Evolutionary conservation across 2,329 filamentous ascomycete species (phyloP).

Genomic region (Pseudogymnoascus sp.): DNA sequence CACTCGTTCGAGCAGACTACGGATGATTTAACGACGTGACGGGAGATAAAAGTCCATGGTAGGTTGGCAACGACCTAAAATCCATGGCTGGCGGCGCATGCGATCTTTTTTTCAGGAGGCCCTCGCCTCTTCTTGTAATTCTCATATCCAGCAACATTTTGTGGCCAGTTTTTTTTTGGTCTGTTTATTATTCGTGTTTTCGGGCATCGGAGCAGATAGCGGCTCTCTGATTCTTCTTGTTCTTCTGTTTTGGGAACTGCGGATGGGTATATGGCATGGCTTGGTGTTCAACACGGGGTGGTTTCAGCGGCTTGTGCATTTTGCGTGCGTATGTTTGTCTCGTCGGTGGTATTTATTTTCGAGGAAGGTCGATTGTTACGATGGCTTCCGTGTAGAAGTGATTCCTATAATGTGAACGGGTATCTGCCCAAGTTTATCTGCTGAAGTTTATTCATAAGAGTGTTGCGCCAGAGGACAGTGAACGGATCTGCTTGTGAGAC

Average conservation of each 20-base stretch:
- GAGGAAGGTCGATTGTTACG: not conserved
- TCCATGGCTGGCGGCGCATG: constrained; percentile 4
- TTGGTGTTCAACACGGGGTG: constrained; percentile 1
- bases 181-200: not conserved
- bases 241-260: constrained; percentile 1
- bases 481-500: not conserved
- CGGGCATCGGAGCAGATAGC: constrained; percentile 2
- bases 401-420: not conserved
- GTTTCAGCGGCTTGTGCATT: not conserved
- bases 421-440: not conserved
- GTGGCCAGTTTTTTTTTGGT: not conserved
- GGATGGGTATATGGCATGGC: constrained; percentile 7
- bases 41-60: constrained; percentile 6
- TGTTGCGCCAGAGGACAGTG: not conserved
- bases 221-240: not conserved
- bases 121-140: constrained; percentile 9
- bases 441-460: not conserved
- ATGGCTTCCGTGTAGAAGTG: not conserved
- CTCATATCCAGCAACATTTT: constrained; percentile 5
- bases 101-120: not conserved
- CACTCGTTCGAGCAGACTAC: no score
- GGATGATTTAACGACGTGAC: constrained; percentile 1
- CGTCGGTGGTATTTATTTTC: not conserved
- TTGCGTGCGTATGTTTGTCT: not conserved
- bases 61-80: not conserved